These are phyloP conservation scores for Boletales sp. DNA, from an alignment of 768 basidiomycete species.

Conservation along the genomic window DNA sequence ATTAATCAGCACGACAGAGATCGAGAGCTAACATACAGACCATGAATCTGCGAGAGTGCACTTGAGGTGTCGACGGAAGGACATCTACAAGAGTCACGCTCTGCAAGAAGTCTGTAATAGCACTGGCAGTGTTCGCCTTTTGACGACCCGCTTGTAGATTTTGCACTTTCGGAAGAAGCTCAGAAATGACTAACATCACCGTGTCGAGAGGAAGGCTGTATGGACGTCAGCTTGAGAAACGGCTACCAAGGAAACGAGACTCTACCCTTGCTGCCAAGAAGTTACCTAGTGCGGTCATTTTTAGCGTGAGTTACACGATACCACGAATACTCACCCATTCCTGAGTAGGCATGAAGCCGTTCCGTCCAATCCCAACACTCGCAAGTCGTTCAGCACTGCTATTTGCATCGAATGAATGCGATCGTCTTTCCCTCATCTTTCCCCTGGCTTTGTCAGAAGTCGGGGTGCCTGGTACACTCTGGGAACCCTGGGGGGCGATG, in stretches of 20 bases:
- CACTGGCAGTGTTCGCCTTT: constrained; percentile 58
- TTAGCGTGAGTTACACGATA: constrained; percentile 1
- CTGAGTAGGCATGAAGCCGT: constrained; percentile 93
- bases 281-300: constrained; percentile 50
- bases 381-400: constrained; percentile 61
- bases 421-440: constrained; percentile 79
- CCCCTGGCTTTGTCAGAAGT: constrained; percentile 88
- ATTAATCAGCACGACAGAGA: constrained; percentile 1
- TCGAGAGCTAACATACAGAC: constrained; percentile 39
- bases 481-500: constrained; percentile 42
- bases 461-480: constrained; percentile 31
- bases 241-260: not conserved
- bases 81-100: constrained; percentile 66
- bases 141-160: constrained; percentile 68
- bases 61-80: constrained; percentile 64
- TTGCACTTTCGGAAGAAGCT: constrained; percentile 82
- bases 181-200: constrained; percentile 84
- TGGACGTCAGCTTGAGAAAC: constrained; percentile 6
- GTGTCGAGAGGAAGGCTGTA: constrained; percentile 81
- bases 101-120: constrained; percentile 73
- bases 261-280: constrained; percentile 95
- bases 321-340: constrained; percentile 71
- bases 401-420: constrained; percentile 48
- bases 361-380: constrained; percentile 72
- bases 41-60: constrained; percentile 70